phyloP scores from a whole-genome alignment of 208 protist genomes.

The Sergeia podlipaevii region DNA sequence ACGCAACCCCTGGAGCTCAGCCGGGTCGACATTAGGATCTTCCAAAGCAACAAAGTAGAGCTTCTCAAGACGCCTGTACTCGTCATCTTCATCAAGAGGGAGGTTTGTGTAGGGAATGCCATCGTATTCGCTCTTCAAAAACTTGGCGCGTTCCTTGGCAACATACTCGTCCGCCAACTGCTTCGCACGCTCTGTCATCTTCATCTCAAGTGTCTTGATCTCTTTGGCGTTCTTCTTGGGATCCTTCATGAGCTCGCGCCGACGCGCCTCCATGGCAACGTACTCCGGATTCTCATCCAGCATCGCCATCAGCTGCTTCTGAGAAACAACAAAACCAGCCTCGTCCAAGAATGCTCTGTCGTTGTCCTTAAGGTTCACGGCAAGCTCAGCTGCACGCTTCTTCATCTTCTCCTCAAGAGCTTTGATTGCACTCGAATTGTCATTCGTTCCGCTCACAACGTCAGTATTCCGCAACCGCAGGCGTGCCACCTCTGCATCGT shows the following conservation, averaged over 20 bases:
- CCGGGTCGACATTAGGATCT: constrained; percentile 14
- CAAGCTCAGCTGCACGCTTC: constrained; percentile 14
- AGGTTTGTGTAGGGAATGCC: constrained; percentile 16
- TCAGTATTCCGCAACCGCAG: constrained; percentile 20
- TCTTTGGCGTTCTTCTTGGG: constrained; percentile 2
- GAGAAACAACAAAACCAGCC: no score
- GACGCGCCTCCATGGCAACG: constrained; percentile 13
- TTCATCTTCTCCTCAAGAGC: constrained; percentile 20
- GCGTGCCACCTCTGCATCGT: constrained; percentile 19
- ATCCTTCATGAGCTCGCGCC: constrained; percentile 14
- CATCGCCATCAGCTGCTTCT: constrained; percentile 29
- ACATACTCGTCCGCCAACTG: constrained; percentile 12
- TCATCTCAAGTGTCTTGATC: constrained; percentile 30
- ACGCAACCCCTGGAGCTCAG: constrained; percentile 22
- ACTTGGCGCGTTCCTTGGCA: constrained; percentile 15
- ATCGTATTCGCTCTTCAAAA: constrained; percentile 25
- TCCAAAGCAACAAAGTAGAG: constrained; percentile 15
- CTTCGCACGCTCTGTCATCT: constrained; percentile 18
- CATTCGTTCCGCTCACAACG: constrained; percentile 15
- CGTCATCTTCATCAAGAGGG: constrained; percentile 21
- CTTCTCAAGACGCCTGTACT: constrained; percentile 21
- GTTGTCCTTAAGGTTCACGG: constrained; percentile 4
- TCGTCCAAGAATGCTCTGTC: constrained; percentile 13
- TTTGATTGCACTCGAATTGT: constrained; percentile 16
- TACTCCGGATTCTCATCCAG: constrained; percentile 19